Percentiles rank a stretch among this genome's conserved stretches.
Conservation (phyloP, 345 rosid species). For the Ceriops decandra region DNA sequence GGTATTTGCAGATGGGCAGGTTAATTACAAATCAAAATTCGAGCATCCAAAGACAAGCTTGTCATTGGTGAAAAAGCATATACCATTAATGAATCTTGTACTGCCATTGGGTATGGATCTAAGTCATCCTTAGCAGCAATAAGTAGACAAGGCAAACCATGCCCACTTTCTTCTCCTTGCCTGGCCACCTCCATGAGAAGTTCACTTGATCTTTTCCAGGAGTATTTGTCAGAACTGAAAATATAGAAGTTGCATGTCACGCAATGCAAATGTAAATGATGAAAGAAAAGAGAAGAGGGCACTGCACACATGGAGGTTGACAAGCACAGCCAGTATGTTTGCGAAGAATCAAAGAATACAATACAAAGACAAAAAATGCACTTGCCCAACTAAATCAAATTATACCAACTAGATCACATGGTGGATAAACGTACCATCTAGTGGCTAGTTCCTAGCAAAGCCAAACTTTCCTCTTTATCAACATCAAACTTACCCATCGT, state of each 20-base stretch:
- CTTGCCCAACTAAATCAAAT: neutral
- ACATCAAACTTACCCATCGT: conserved; percentile 53
- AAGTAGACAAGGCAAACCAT: conserved; percentile 65
- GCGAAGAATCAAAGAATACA: neutral
- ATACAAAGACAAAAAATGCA: neutral
- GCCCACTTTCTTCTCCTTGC: conserved; percentile 60
- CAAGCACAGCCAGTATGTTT: too few species aligned
- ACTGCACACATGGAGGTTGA: too few species aligned
- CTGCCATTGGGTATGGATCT: conserved; percentile 53
- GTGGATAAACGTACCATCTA: neutral
- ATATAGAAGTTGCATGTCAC: conserved; percentile 18
- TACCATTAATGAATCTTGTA: conserved; percentile 60
- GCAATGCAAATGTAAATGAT: conserved; percentile 11
- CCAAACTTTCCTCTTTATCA: neutral
- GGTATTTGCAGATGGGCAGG: neutral
- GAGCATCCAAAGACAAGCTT: conserved; percentile 11
- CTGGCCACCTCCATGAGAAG: conserved; percentile 62
- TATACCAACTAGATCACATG: neutral
- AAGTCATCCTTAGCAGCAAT: conserved; percentile 77
- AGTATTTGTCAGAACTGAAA: conserved; percentile 64
- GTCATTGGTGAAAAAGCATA: conserved; percentile 1
- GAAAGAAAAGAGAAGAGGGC: neutral
- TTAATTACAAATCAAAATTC: neutral
- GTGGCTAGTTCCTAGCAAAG: neutral
- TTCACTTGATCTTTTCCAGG: conserved; percentile 73